A percentile compares a stretch with the other conserved stretches of the same genome.
Evolutionary conservation across 495 filamentous ascomycete species (phyloP).

Genomic region (Penicillium verhagenii): DNA sequence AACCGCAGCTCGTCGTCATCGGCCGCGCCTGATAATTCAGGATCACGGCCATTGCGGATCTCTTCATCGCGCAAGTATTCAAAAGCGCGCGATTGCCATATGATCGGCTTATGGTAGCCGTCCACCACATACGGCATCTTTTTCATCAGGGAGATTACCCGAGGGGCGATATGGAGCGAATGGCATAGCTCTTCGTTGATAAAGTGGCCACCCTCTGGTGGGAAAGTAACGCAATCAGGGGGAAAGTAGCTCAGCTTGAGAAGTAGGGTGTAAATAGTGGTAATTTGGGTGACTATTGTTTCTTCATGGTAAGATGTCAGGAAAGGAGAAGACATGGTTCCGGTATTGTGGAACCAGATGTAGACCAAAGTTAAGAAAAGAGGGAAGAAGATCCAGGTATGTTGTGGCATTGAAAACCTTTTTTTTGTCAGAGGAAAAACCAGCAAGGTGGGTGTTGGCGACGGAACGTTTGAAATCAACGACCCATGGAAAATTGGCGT

Average conservation of each 20-base stretch:
- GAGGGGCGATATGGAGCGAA: neutral
- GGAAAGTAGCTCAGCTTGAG: neutral
- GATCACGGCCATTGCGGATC: constrained; percentile 1
- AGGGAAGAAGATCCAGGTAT: neutral
- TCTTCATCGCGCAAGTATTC: neutral
- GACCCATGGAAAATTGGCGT: too few species aligned
- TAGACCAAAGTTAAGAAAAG: neutral
- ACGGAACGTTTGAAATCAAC: too few species aligned
- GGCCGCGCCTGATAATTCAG: neutral
- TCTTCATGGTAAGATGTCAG: neutral
- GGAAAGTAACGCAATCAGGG: neutral
- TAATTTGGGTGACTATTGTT: constrained; percentile 2
- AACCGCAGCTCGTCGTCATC: neutral
- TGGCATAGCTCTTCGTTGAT: constrained; percentile 4
- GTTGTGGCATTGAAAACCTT: neutral
- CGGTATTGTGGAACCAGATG: neutral
- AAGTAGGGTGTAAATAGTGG: constrained; percentile 3
- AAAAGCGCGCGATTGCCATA: neutral
- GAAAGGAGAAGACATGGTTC: neutral
- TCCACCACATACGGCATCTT: neutral
- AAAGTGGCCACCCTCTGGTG: neutral
- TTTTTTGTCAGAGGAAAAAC: too few species aligned
- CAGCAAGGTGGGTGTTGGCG: too few species aligned
- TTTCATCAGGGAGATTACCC: constrained; percentile 5
- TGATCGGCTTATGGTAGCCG: constrained; percentile 1